Base-by-base conservation (phyloP, 768 basidiomycete species). In the Tylopilus rubrobrunneus region DNA sequence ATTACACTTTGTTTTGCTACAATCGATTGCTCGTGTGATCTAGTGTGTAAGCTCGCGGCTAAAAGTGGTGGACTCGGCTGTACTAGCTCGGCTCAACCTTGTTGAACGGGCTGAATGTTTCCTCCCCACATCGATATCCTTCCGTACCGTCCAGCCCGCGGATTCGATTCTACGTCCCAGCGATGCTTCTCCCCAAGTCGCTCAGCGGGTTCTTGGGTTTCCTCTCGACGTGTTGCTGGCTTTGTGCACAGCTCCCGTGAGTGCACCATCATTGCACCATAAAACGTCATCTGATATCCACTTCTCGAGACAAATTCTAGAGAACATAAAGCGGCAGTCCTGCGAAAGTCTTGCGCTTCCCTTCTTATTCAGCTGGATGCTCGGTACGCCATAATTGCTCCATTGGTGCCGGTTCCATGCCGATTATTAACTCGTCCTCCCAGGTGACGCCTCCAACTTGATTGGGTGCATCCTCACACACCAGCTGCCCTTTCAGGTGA, bases 401-500 rank as follows among this genome's bases (percentile, higher is more conserved):
- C 51, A 59, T 29, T 28, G 29, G 51, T 52, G 40, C 12, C 46
- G 31, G 31, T 37, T 50, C 25, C 39, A 33, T 33, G 33, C 43
- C 21, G 25, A 56, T 14, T 21, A 21, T 23, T 66, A 52, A 59
- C 46, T 23, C 29, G 44, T 25, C 25, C 17, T 62, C 27, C 27
- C 67, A 89, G 96, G 96, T 46, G 97, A 99, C 72, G 74, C 89
- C 23, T 93, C 94, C 19, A 98, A 98, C 70, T 79, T 98, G 29
- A 69, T 98, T 54, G 95, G 92, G 10, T 94, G 92, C 67, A 73
- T 98, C 55, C 76, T 99, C 51, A 98, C 97, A 3, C 81, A 87
- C 62, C 97, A 98, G 66, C 78, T 97, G 15, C 92, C 93, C 21
- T 98, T 99, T 70, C 96, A 98, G 73, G 93, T 92, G 69, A 62